phyloP scores from a whole-genome alignment of 129 eudicot species.

The Chrysanthemum makinoi region DNA sequence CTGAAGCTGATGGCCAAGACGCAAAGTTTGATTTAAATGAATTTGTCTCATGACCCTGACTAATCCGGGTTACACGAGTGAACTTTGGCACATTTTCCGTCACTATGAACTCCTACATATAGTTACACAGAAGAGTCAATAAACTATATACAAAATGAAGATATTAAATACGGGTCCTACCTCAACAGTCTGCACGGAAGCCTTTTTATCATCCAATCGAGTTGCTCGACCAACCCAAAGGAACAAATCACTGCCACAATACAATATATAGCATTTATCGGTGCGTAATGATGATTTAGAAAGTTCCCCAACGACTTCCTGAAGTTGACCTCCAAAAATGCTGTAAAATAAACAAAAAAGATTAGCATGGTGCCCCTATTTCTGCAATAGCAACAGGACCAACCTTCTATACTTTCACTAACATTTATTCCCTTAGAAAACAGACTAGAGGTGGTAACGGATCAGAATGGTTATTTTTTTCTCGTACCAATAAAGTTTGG shows the following conservation, averaged over 20 bases:
- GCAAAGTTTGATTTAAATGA: constrained; percentile 81
- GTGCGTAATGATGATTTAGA: constrained; percentile 75
- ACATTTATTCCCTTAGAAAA: too few species aligned
- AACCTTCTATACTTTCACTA: too few species aligned
- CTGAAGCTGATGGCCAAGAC: constrained; percentile 90
- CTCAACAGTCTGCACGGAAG: constrained; percentile 78
- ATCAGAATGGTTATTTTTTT: too few species aligned
- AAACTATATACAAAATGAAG: constrained; percentile 2
- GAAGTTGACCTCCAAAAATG: constrained; percentile 63
- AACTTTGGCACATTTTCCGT: constrained; percentile 78
- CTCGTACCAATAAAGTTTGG: constrained; percentile 69
- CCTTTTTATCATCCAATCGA: constrained; percentile 83
- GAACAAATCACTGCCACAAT: constrained; percentile 80
- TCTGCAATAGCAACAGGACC: constrained; percentile 6
- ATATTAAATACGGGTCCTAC: constrained; percentile 29
- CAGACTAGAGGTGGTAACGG: too few species aligned
- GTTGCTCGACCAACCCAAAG: constrained; percentile 96
- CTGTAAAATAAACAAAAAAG: constrained; percentile 42
- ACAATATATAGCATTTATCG: constrained; percentile 76
- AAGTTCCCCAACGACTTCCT: constrained; percentile 66
- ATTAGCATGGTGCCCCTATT: constrained; percentile 9
- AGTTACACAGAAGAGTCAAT: constrained; percentile 16
- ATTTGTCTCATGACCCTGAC: constrained; percentile 89
- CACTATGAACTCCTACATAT: constrained; percentile 62
- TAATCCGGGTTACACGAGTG: constrained; percentile 64